These are phyloP conservation scores for Colletotrichum sp. DNA, from an alignment of 2,329 filamentous ascomycete species.

Conservation along the genomic window DNA sequence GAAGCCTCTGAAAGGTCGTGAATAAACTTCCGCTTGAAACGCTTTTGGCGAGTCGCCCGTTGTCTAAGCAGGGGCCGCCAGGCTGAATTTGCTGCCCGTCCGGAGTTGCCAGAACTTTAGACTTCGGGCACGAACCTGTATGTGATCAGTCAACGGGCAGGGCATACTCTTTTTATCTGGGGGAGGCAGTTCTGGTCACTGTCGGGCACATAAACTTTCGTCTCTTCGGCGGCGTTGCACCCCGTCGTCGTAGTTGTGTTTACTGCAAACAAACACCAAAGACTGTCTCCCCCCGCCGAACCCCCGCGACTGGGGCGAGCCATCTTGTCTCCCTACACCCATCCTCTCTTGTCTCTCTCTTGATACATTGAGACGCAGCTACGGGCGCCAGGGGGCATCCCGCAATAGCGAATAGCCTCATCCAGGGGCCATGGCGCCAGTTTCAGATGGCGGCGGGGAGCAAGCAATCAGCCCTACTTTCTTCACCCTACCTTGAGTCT, in stretches of 20 bases:
- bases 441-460: constrained; percentile 8
- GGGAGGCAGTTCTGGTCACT: background rate
- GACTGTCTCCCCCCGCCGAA: background rate
- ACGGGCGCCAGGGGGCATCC: background rate
- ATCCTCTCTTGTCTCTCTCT: background rate
- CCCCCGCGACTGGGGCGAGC: background rate
- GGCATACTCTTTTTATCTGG: background rate
- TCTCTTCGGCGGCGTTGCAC: background rate
- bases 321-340: background rate
- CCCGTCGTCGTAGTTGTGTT: background rate
- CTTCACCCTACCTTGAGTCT: background rate
- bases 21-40: constrained; percentile 16
- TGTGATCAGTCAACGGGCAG: background rate
- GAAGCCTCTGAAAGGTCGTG: background rate
- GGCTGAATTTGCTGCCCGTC: background rate
- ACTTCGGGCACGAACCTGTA: background rate
- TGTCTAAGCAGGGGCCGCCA: background rate
- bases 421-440: background rate
- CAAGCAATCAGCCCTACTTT: background rate
- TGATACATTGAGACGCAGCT: background rate
- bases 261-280: background rate
- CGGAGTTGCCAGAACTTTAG: background rate
- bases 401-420: background rate
- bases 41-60: background rate
- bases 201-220: background rate